Evolutionary conservation across 2,329 filamentous ascomycete species (phyloP).

Genomic region (Aspergillus pseudotamarii): DNA sequence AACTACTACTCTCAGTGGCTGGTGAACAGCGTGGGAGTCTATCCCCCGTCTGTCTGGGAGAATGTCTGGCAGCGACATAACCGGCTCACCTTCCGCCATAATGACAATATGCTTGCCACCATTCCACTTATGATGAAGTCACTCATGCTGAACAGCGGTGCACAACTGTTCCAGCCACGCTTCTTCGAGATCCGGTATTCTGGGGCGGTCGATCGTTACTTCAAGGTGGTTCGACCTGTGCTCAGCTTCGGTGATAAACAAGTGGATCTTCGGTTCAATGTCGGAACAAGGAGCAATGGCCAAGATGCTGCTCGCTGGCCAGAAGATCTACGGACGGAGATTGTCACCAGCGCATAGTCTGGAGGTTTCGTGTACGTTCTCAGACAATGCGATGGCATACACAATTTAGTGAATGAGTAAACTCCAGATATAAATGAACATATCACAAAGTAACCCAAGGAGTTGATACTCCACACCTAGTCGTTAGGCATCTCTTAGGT

Average conservation of each 20-base stretch:
- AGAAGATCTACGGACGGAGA: slow-evolving; percentile 31
- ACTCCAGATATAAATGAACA: background rate
- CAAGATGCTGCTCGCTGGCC: slow-evolving; percentile 54
- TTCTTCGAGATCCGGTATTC: slow-evolving; percentile 53
- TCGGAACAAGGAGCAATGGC: slow-evolving; percentile 56
- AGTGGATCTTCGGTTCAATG: slow-evolving; percentile 49
- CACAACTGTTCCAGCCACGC: slow-evolving; percentile 47
- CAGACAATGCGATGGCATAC: background rate
- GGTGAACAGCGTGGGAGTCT: slow-evolving; percentile 8
- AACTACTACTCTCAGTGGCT: slow-evolving; percentile 18
- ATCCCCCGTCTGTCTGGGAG: slow-evolving; percentile 41
- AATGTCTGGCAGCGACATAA: slow-evolving; percentile 52
- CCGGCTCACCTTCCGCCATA: slow-evolving; percentile 51
- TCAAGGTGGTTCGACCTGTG: slow-evolving; percentile 46
- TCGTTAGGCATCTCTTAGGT: too few relatives aligned
- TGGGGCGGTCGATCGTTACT: slow-evolving; percentile 39
- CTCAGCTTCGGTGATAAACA: slow-evolving; percentile 41
- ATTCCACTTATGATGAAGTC: slow-evolving; percentile 44
- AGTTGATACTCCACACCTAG: too few relatives aligned
- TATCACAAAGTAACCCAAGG: background rate
- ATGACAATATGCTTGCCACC: slow-evolving; percentile 51
- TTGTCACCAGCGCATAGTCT: background rate
- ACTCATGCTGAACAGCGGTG: slow-evolving; percentile 35
- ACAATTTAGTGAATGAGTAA: background rate
- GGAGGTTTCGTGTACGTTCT: background rate